Evolutionary conservation across 805 yeast species (phyloP).

Genomic region (Candida montana): DNA sequence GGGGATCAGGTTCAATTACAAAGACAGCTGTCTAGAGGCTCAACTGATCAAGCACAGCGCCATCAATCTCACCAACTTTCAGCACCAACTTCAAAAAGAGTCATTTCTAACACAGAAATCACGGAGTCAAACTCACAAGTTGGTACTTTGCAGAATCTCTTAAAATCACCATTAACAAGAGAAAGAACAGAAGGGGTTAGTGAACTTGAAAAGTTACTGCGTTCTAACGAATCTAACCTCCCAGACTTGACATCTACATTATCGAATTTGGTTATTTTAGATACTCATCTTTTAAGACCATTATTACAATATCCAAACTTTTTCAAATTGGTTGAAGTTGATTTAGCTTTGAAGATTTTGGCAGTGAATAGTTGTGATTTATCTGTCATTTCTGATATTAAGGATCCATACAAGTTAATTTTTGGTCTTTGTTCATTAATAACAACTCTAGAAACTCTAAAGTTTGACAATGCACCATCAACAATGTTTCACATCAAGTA

Average conservation of each 20-base stretch:
- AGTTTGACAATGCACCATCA: conserved; percentile 22
- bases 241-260: conserved; percentile 19
- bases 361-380: conserved; percentile 26
- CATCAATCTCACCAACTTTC: neutral
- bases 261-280: conserved; percentile 19
- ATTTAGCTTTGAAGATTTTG: conserved; percentile 26
- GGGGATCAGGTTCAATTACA: conserved; percentile 14
- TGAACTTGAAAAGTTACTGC: conserved; percentile 8
- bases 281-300: conserved; percentile 27
- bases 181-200: conserved; percentile 23
- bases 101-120: neutral
- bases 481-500: conserved; percentile 24
- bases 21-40: conserved; percentile 16
- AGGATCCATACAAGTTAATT: conserved; percentile 9
- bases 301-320: conserved; percentile 24
- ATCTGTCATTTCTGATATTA: conserved; percentile 14
- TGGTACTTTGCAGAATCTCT: conserved; percentile 6
- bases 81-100: conserved; percentile 1
- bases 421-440: conserved; percentile 17
- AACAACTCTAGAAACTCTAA: conserved; percentile 14
- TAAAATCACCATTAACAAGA: conserved; percentile 21
- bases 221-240: neutral
- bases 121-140: neutral
- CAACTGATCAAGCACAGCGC: neutral
- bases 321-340: conserved; percentile 24